These are phyloP conservation scores for Candida lessepsii DNA, from an alignment of 805 yeast genomes.

Conservation along the genomic window DNA sequence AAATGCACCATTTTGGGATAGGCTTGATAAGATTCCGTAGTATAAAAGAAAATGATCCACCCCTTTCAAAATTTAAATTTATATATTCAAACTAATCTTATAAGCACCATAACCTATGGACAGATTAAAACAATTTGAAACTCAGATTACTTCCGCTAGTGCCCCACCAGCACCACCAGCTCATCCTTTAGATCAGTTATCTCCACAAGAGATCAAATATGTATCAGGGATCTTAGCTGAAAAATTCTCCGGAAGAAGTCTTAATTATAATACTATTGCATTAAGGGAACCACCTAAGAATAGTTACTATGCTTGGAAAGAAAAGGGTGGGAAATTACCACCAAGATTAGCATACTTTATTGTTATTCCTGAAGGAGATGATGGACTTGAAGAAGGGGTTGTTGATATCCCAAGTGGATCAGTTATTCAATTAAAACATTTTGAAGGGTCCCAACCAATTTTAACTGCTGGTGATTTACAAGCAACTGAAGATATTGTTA, in stretches of 20 bases:
- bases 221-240: conserved; percentile 53
- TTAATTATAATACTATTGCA: conserved; percentile 67
- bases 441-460: conserved; percentile 70
- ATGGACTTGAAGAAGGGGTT: conserved; percentile 70
- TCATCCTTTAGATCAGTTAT: conserved; percentile 73
- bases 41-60: background rate
- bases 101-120: conserved; percentile 42
- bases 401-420: conserved; percentile 53
- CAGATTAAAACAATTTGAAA: conserved; percentile 62
- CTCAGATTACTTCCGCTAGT: conserved; percentile 56
- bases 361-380: conserved; percentile 53
- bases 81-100: background rate
- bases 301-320: conserved; percentile 65
- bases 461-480: conserved; percentile 68
- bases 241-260: conserved; percentile 42
- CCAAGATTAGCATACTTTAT: conserved; percentile 69
- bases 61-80: background rate
- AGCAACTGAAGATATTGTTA: conserved; percentile 60
- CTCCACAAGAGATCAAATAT: conserved; percentile 59
- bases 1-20: background rate
- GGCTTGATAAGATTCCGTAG: background rate
- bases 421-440: conserved; percentile 46
- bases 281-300: conserved; percentile 69
- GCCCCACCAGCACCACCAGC: conserved; percentile 54
- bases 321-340: conserved; percentile 57